Evolutionary conservation across 129 eudicot species (phyloP).

Genomic region (Arctium lappa): DNA sequence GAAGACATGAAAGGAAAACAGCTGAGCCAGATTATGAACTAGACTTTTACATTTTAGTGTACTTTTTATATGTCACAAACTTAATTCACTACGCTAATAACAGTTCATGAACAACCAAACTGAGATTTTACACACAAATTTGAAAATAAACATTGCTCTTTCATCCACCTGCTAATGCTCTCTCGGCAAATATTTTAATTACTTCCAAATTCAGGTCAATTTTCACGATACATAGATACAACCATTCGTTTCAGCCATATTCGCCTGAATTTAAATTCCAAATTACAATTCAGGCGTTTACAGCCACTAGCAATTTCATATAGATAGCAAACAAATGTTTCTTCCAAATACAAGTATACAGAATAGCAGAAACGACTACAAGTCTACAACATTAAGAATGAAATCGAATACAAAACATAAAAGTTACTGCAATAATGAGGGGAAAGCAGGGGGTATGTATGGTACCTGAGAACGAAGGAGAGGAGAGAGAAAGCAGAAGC

Average conservation of each 20-base stretch:
- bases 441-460: background rate
- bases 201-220: background rate
- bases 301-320: background rate
- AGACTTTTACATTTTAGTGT: background rate
- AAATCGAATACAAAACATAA: background rate
- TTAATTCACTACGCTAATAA: background rate
- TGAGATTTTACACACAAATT: background rate
- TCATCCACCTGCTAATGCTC: background rate
- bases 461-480: constrained; percentile 48
- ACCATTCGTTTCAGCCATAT: background rate
- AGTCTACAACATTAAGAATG: background rate
- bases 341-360: background rate
- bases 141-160: background rate
- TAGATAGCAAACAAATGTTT: background rate
- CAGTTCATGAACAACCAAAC: background rate
- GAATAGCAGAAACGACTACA: background rate
- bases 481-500: constrained; percentile 59
- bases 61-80: background rate
- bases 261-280: background rate
- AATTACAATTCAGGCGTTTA: background rate
- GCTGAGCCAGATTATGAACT: background rate
- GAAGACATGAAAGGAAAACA: background rate
- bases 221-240: background rate
- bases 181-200: background rate
- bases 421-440: background rate